phyloP scores from a whole-genome alignment of 805 yeast genomes.

The Pichia rugopelliculosa region DNA sequence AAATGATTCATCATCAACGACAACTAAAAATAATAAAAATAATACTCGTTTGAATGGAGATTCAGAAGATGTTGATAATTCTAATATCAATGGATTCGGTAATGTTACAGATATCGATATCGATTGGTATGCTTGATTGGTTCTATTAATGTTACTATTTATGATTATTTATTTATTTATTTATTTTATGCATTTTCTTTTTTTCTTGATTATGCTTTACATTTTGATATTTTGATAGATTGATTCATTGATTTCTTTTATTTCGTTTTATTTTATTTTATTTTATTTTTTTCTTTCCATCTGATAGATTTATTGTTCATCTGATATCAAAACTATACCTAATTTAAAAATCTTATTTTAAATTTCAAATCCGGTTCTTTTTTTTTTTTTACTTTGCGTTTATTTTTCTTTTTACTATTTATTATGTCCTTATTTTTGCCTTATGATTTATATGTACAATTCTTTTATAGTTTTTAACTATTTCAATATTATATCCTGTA shows the following conservation, averaged over 20 bases:
- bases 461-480: not conserved
- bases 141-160: no score
- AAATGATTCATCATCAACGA: slow-evolving; percentile 29
- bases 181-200: no score
- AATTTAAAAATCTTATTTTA: not conserved
- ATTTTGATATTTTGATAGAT: no score
- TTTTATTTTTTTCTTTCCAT: no score
- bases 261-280: no score
- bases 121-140: not conserved
- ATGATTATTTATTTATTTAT: no score
- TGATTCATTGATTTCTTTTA: no score
- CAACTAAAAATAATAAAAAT: no score
- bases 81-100: not conserved
- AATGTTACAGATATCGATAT: not conserved
- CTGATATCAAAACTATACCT: not conserved
- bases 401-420: not conserved
- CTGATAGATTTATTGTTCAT: no score
- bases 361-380: not conserved
- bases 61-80: not conserved
- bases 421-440: not conserved
- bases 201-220: no score
- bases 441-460: not conserved
- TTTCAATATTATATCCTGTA: not conserved
- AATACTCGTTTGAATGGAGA: not conserved
- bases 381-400: not conserved